These are phyloP conservation scores for Fraxinus quadrangulata DNA, from an alignment of 257 asterid species.

Conservation along the genomic window DNA sequence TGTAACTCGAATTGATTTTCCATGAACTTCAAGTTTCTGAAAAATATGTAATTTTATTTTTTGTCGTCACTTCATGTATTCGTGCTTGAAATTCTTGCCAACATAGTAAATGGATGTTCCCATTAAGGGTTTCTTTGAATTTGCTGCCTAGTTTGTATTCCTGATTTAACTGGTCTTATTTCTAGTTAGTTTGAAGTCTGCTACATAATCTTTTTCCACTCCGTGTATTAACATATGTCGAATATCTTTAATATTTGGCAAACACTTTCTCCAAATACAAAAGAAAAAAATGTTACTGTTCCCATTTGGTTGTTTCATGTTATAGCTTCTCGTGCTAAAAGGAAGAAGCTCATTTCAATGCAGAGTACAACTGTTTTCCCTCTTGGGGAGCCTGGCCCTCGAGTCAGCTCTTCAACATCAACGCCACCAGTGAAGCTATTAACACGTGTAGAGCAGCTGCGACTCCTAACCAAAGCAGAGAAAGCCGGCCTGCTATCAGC, in stretches of 20 bases:
- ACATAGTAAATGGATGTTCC: background rate
- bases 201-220: background rate
- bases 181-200: background rate
- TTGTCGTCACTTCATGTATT: background rate
- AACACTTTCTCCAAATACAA: background rate
- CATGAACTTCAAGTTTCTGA: background rate
- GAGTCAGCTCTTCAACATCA: constrained; percentile 30
- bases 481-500: constrained; percentile 84
- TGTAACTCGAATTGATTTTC: background rate
- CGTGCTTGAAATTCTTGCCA: background rate
- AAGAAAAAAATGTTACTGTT: background rate
- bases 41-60: background rate
- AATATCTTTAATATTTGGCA: background rate
- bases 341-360: constrained; percentile 1
- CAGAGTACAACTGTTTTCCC: constrained; percentile 50
- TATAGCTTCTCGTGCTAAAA: background rate
- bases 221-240: background rate
- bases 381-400: constrained; percentile 40
- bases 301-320: background rate
- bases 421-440: constrained; percentile 56
- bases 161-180: background rate
- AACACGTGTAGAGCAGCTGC: constrained; percentile 85
- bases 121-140: background rate
- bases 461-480: constrained; percentile 88
- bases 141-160: background rate